Conservation (phyloP, 306 rosid genomes). For the Boehmeria nivea region DNA sequence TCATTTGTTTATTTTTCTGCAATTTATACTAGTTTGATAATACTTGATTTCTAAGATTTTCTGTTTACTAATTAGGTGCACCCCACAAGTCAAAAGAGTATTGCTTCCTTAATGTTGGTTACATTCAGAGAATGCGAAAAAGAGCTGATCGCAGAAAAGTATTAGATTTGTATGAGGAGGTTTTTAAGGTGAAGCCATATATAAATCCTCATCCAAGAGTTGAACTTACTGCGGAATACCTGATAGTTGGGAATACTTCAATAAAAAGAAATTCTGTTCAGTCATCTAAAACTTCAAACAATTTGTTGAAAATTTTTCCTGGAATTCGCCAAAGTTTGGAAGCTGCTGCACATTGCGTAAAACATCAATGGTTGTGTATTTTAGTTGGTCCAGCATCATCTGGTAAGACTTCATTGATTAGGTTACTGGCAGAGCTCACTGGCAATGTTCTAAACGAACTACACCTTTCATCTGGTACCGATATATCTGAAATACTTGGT, state of each 20-base stretch:
- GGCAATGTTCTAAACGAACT: constrained; percentile 77
- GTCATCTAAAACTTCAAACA: constrained; percentile 28
- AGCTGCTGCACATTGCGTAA: constrained; percentile 75
- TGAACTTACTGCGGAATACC: constrained; percentile 36
- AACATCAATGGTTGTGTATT: constrained; percentile 86
- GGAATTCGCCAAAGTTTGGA: constrained; percentile 72
- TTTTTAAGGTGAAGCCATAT: constrained; percentile 48
- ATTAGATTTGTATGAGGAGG: constrained; percentile 50
- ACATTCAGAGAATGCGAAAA: constrained; percentile 92
- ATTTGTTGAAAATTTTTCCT: constrained; percentile 55
- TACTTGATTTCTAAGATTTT: constrained; percentile 19
- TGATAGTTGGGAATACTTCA: constrained; percentile 60
- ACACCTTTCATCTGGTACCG: constrained; percentile 89
- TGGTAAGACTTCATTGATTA: constrained; percentile 81
- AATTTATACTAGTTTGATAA: neutral
- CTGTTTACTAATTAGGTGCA: constrained; percentile 39
- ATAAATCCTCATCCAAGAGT: constrained; percentile 78
- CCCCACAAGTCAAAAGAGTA: constrained; percentile 31
- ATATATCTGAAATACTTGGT: constrained; percentile 88
- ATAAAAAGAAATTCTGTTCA: constrained; percentile 50
- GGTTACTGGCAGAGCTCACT: constrained; percentile 78
- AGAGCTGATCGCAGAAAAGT: constrained; percentile 75
- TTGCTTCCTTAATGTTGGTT: constrained; percentile 72
- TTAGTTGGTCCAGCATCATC: constrained; percentile 78
- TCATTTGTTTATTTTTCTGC: constrained; percentile 8